Percentiles rank a stretch among this genome's conserved stretches.
These are phyloP conservation scores for Liriodendron chinense DNA, from an alignment of 164 flowering plant species.

Conservation along the genomic window DNA sequence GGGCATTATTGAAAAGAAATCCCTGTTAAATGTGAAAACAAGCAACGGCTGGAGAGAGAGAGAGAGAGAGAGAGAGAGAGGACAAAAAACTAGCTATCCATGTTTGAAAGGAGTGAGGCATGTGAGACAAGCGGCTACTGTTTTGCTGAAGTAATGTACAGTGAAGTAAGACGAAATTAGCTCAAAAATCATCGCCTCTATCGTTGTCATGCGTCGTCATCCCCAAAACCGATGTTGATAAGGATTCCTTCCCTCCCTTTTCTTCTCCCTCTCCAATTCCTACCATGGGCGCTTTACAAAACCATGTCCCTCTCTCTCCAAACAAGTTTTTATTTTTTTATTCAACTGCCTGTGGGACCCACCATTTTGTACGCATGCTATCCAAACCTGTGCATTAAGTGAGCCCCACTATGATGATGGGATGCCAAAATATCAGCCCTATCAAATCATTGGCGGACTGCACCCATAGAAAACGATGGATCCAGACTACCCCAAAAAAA, in stretches of 20 bases:
- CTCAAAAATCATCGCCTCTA: conserved; percentile 9
- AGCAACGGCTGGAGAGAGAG: background rate
- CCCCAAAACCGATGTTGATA: conserved; percentile 14
- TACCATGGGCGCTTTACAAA: background rate
- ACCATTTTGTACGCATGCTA: no score
- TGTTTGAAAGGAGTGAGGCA: background rate
- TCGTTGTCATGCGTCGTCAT: conserved; percentile 14
- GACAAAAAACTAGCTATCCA: background rate
- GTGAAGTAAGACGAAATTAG: conserved; percentile 7
- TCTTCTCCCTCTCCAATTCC: background rate
- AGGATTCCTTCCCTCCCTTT: conserved; percentile 11
- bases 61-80: background rate
- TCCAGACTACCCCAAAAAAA: no score
- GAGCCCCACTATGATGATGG: no score
- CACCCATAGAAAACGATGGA: no score
- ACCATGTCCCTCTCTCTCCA: background rate
- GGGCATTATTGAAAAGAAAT: background rate
- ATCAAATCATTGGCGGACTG: no score
- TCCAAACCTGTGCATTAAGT: no score
- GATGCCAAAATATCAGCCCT: no score
- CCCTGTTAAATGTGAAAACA: background rate
- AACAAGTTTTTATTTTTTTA: no score
- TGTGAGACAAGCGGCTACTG: conserved; percentile 8
- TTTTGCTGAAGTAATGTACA: conserved; percentile 17
- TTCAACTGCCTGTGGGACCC: no score